These are phyloP conservation scores for Glarea lozoyensis DNA, from an alignment of 495 filamentous ascomycete species.

Conservation along the genomic window DNA sequence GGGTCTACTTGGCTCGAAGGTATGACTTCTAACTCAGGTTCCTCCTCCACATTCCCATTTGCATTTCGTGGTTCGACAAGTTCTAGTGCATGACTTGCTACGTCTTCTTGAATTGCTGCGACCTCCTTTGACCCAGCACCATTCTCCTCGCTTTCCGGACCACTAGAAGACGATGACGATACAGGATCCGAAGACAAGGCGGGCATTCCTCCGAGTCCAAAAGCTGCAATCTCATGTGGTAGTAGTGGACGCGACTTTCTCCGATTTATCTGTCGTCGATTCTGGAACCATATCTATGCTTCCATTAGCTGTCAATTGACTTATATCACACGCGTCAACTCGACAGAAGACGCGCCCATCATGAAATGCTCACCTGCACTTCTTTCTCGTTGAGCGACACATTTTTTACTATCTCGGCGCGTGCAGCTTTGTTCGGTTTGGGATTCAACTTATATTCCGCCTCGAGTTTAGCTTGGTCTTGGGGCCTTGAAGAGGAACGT, in stretches of 20 bases:
- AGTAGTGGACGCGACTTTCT: constrained; percentile 83
- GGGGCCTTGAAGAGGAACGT: constrained; percentile 43
- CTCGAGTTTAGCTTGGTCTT: constrained; percentile 88
- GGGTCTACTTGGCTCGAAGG: no score
- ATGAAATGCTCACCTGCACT: constrained; percentile 68
- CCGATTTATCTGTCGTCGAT: constrained; percentile 86
- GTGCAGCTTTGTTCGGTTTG: constrained; percentile 87
- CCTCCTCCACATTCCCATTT: not conserved
- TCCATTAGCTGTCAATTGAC: constrained; percentile 8
- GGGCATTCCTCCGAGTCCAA: constrained; percentile 26
- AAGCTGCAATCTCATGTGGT: constrained; percentile 65
- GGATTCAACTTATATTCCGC: constrained; percentile 75
- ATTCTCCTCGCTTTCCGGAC: constrained; percentile 3
- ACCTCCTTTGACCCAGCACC: constrained; percentile 3
- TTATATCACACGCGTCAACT: constrained; percentile 4
- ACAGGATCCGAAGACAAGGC: constrained; percentile 18
- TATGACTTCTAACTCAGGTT: no score
- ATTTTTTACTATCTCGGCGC: constrained; percentile 70
- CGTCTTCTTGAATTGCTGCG: constrained; percentile 6
- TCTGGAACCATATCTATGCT: constrained; percentile 99
- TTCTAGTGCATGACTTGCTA: not conserved
- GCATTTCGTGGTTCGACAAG: not conserved
- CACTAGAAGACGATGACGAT: constrained; percentile 10
- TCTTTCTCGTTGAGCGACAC: constrained; percentile 94
- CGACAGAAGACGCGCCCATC: not conserved